Evolutionary conservation across 768 basidiomycete species (phyloP), one percentile per base, ranked within the genome.

Genomic region (Gyrodon lividus): DNA sequence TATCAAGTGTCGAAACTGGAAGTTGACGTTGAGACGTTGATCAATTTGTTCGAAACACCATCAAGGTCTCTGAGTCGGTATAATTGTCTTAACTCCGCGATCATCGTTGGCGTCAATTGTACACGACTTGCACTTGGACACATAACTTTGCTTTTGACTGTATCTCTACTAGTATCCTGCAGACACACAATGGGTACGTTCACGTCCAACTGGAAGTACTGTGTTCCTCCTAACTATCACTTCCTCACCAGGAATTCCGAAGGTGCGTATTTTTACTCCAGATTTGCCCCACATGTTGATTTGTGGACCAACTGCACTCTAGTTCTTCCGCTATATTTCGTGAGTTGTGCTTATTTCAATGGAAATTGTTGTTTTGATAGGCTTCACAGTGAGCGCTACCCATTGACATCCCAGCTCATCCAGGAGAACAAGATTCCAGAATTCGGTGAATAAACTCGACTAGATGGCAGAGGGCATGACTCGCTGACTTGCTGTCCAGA

Each of bases 341-440:
- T 91, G 70, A 62, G 89, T 74, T 4, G 6, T 19, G 9, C 7
- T 13, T 17, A 0, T 17, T 24, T 30, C 14, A 17, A 19, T 5
- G 43, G 22, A 30, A 2, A 14, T 30, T 59, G 34, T 52, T 8
- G 8, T 33, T 10, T 53, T 66, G 39, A 70, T 38, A 8, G 14
- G 28, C 20, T 38, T 2, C 2, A 8, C 64, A 96, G 93, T 55
- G 97, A 98, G 76, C 86, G 97, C 55, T 99, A 99, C 70, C 96
- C 97, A 45, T 81, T 99, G 59, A 99, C 95, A 14, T 98, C 96
- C 16, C 97, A 98, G 69, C 78, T 98, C 51, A 97, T 98, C 57
- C 85, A 96, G 70, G 94, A 97, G 76, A 97, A 98, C 75, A 93
- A 94, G 77, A 98, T 99, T 55, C 96, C 94, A 14, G 97, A 98